phyloP scores from a whole-genome alignment of 2,329 filamentous ascomycete genomes.

The Botrytis pseudocinerea region DNA sequence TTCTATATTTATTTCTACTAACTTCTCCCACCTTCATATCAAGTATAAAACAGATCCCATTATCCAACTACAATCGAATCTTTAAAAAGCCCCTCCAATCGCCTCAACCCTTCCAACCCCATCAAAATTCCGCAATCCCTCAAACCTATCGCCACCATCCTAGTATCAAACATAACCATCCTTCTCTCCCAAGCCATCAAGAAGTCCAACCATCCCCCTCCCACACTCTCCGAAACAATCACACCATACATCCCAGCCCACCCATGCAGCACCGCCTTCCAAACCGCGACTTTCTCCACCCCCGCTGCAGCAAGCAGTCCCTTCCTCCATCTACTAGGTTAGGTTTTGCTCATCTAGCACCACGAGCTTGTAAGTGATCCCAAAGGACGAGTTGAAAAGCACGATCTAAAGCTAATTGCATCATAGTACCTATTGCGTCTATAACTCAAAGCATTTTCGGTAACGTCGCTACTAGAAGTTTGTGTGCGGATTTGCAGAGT shows the following conservation, averaged over 20 bases:
- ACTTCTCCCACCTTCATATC: neutral
- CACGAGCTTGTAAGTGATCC: neutral
- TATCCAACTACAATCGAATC: neutral
- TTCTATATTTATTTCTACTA: neutral
- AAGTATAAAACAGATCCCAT: neutral
- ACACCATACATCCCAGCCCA: neutral
- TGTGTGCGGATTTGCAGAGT: neutral
- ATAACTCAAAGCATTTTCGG: neutral
- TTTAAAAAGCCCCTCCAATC: too few relatives aligned
- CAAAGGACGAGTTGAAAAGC: fast-evolving
- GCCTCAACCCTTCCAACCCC: neutral
- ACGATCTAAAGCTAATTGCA: neutral
- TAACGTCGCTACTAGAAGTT: neutral
- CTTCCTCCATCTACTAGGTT: neutral
- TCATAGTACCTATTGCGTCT: neutral
- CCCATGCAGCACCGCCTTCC: neutral
- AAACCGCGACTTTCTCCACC: too few relatives aligned
- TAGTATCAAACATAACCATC: fast-evolving
- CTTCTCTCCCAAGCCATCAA: neutral
- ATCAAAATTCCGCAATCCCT: neutral
- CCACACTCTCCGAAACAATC: neutral
- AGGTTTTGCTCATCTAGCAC: neutral
- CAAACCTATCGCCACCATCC: neutral
- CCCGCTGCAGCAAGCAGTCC: too few relatives aligned
- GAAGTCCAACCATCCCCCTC: neutral